Percentiles rank a stretch among this genome's conserved stretches.
These are phyloP conservation scores for Camelina laxa DNA, from an alignment of 345 rosid species.

Conservation along the genomic window DNA sequence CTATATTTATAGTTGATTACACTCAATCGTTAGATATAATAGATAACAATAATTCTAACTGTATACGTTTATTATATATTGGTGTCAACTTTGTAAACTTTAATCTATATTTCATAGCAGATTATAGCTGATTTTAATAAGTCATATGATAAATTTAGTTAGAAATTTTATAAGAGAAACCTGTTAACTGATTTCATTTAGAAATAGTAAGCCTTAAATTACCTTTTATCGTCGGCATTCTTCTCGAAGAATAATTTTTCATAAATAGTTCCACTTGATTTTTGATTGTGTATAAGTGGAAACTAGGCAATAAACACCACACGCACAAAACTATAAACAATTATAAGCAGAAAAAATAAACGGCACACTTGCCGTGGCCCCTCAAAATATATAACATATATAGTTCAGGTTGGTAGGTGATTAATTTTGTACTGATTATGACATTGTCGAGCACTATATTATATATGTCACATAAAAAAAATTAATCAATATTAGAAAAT, in stretches of 20 bases:
- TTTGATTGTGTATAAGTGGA: constrained; percentile 33
- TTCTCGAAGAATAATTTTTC: constrained; percentile 20
- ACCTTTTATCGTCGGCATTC: not conserved
- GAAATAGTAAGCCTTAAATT: constrained; percentile 4
- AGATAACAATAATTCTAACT: not conserved
- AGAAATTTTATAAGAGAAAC: not conserved
- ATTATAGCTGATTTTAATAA: too few species aligned
- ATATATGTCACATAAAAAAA: not conserved
- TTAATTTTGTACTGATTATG: constrained; percentile 38
- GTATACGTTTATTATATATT: too few species aligned
- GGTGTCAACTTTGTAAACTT: too few species aligned
- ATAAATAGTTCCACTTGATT: constrained; percentile 15
- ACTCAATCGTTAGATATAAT: too few species aligned
- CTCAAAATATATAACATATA: constrained; percentile 34
- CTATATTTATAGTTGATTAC: not conserved
- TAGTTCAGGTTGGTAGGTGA: constrained; percentile 44
- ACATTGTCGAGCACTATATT: constrained; percentile 42
- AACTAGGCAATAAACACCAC: constrained; percentile 40
- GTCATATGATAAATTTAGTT: not conserved
- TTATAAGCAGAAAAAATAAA: constrained; percentile 21
- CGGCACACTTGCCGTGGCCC: constrained; percentile 40
- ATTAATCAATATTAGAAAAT: not conserved
- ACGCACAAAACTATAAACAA: constrained; percentile 25
- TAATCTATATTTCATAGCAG: too few species aligned
- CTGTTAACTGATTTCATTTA: not conserved